Conservation (phyloP, 1,284 basidiomycete species). For the Inonotus obliquus region DNA sequence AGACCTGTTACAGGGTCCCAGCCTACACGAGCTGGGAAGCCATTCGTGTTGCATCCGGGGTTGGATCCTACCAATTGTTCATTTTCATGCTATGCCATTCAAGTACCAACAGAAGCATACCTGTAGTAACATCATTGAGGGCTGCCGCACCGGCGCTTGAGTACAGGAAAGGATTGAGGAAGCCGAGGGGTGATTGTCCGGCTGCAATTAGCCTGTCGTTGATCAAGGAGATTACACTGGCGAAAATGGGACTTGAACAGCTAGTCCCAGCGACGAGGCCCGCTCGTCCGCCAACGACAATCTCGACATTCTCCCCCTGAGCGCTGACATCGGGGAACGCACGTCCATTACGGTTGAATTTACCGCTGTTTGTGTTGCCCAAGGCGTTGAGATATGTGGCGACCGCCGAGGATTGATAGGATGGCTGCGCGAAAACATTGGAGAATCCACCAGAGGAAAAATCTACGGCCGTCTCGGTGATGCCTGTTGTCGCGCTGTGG, state of each 20-base stretch:
- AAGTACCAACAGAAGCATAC: slow-evolving; percentile 9
- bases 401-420: slow-evolving; percentile 32
- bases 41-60: slow-evolving; percentile 30
- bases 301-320: slow-evolving; percentile 31
- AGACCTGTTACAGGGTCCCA: slow-evolving; percentile 37
- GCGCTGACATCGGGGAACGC: slow-evolving; percentile 41
- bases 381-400: slow-evolving; percentile 26
- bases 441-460: slow-evolving; percentile 40
- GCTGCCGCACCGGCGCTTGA: slow-evolving; percentile 23
- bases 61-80: slow-evolving; percentile 14
- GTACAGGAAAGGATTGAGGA: slow-evolving; percentile 40
- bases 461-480: slow-evolving; percentile 28
- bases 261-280: slow-evolving; percentile 34
- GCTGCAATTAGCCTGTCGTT: slow-evolving; percentile 35
- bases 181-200: slow-evolving; percentile 36
- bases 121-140: slow-evolving; percentile 30
- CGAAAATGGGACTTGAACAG: slow-evolving; percentile 36
- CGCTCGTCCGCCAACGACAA: slow-evolving; percentile 24
- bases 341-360: slow-evolving; percentile 36
- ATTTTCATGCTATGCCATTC: background rate
- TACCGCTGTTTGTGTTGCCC: slow-evolving; percentile 30
- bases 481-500: slow-evolving; percentile 26
- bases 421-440: slow-evolving; percentile 32
- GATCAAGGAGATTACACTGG: slow-evolving; percentile 36
- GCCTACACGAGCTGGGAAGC: slow-evolving; percentile 30